Evolutionary conservation across 495 filamentous ascomycete species (phyloP), one percentile per base, ranked within the genome.

Genomic region (Trichoderma orchidacearum): DNA sequence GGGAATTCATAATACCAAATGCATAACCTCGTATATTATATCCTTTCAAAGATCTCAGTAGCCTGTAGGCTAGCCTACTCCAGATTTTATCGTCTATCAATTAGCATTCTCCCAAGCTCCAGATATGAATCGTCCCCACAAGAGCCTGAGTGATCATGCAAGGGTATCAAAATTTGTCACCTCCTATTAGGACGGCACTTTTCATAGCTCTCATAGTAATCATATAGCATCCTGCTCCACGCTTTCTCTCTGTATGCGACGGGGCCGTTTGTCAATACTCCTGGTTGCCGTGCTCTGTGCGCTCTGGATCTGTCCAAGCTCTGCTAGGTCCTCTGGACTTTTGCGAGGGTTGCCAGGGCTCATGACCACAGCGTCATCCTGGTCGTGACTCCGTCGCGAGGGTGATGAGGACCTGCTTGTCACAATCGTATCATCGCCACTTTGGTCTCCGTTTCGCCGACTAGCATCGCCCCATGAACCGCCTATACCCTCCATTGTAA

Each of bases 401-500:
- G 41, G 27, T 9, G 41, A 48, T 5, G 36, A 41, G 36, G 41
- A 48, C 9, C 41, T 27, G 41, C 41, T 48, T 3, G 18, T 9
- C 5, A 48, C 8, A 12, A 11, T 18, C 1, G 41, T 48, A 25
- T 48, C 21, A 8, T 48, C 41, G 8, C 21, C 27, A 23, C 41
- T 48, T 13, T 48, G 41, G n/a, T 12, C 3, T 48, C 15, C 41
- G 15, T 25, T 27, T 27, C 9, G 41, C 12, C 17, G 34, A 4
- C 13, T 15, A 27, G 57, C 54, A 32, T 58, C 64, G 0, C 81
- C 84, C 68, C 81, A 83, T 57, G 76, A 78, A 3, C 88, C 90
- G 23, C 89, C 86, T 6, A 86, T 85, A 62, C 84, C 85, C 74
- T 90, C 85, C 84, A 94, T 90, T 0, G 85, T 90, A 62, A 94